These are phyloP conservation scores for Plasmodium cynomolgi DNA, from an alignment of 169 alveolate species.

Conservation along the genomic window DNA sequence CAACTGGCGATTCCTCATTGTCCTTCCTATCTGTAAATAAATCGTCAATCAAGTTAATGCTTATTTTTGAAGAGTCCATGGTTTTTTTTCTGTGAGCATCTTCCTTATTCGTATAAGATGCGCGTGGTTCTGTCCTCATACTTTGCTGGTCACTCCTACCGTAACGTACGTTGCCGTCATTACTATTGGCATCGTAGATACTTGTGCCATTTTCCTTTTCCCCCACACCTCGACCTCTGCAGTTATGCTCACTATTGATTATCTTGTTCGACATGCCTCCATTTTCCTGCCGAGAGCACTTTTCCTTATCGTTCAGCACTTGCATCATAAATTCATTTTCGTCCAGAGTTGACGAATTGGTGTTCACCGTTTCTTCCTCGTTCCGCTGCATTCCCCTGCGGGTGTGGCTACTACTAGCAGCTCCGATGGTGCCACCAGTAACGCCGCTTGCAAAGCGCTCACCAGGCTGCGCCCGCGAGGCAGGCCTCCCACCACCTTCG, in stretches of 20 bases:
- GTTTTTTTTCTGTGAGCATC: neutral
- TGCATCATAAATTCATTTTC: constrained; percentile 26
- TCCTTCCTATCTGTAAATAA: neutral
- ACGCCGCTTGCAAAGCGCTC: neutral
- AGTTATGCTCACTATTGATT: neutral
- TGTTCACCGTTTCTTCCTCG: neutral
- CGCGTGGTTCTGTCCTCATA: neutral
- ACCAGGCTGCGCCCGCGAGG: neutral
- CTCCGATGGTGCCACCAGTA: neutral
- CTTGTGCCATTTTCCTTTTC: neutral
- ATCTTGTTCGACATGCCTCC: neutral
- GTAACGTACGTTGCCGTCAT: neutral
- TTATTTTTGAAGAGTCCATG: neutral
- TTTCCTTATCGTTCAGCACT: constrained; percentile 21
- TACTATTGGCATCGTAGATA: neutral
- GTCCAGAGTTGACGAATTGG: constrained; percentile 16
- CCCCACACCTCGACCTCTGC: neutral
- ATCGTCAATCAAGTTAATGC: constrained; percentile 12
- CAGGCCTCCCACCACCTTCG: neutral
- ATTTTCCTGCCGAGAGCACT: neutral
- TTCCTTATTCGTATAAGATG: neutral
- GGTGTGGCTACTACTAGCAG: neutral
- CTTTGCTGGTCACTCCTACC: neutral
- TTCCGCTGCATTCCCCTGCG: neutral
- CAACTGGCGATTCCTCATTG: neutral